Percentiles rank a stretch among this genome's conserved stretches.
Conservation (phyloP, 2,329 filamentous ascomycete genomes). For the Sporothrix luriei region DNA sequence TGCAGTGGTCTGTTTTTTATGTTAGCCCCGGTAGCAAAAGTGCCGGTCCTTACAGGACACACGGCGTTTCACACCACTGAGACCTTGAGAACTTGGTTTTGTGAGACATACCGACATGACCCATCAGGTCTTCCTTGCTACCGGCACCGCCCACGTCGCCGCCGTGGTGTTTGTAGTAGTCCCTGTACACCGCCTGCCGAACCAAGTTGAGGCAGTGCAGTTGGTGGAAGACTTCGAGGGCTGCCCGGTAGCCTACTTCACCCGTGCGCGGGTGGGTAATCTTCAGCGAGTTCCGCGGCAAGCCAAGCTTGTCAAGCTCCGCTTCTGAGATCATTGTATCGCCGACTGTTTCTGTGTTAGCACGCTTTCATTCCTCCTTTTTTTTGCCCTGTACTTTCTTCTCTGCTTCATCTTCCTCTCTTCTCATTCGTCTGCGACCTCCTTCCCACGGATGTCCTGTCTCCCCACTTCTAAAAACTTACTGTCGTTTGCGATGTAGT, state of each 20-base stretch:
- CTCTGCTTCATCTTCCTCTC: not conserved
- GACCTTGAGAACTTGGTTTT: not conserved
- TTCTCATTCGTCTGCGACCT: not conserved
- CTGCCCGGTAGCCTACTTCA: constrained; percentile 61
- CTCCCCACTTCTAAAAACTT: not conserved
- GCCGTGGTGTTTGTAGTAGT: constrained; percentile 52
- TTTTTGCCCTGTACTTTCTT: not conserved
- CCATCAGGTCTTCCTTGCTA: constrained; percentile 47
- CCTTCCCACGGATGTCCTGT: not conserved
- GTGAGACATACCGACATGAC: constrained; percentile 46
- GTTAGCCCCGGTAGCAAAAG: constrained; percentile 28
- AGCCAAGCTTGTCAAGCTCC: constrained; percentile 56
- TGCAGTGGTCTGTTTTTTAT: constrained; percentile 52
- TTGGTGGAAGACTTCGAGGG: constrained; percentile 61
- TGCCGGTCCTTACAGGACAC: not conserved
- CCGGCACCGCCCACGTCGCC: constrained; percentile 51
- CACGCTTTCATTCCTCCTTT: not conserved
- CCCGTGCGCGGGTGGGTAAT: constrained; percentile 60
- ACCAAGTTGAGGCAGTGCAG: constrained; percentile 55
- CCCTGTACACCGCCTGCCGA: constrained; percentile 53
- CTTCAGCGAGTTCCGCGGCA: constrained; percentile 57
- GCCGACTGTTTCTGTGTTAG: constrained; percentile 49
- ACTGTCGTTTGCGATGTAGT: constrained; percentile 54
- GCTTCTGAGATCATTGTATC: constrained; percentile 61
- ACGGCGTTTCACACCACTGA: not conserved